phyloP scores from a whole-genome alignment of 1,139 yeast genomes.

The Scheffersomyces parashehatae region DNA sequence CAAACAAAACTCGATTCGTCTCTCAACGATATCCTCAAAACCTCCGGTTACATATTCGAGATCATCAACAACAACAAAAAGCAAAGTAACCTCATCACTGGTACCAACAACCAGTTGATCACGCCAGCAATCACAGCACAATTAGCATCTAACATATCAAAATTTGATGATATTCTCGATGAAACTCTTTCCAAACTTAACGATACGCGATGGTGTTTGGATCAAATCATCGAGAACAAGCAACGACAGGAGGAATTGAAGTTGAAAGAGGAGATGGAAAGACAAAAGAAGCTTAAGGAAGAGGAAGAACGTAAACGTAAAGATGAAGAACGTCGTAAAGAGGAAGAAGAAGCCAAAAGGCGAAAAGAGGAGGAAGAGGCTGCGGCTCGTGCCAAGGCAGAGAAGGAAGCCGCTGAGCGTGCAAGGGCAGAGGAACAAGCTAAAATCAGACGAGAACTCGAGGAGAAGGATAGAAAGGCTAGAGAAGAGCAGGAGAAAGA shows the following conservation, averaged over 20 bases:
- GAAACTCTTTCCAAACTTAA: constrained; percentile 46
- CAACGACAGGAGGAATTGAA: constrained; percentile 46
- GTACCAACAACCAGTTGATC: constrained; percentile 45
- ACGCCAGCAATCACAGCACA: constrained; percentile 44
- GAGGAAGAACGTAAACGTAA: constrained; percentile 18
- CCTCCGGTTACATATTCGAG: constrained; percentile 48
- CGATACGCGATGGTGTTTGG: constrained; percentile 50
- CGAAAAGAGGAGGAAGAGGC: constrained; percentile 6
- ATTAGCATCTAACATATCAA: constrained; percentile 34
- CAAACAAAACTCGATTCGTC: constrained; percentile 43
- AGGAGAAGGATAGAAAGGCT: constrained; percentile 7
- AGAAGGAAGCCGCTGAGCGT: constrained; percentile 10
- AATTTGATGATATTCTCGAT: constrained; percentile 46
- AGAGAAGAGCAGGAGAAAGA: constrained; percentile 13
- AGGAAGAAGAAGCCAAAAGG: constrained; percentile 11
- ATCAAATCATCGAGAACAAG: constrained; percentile 44
- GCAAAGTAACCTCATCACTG: constrained; percentile 45
- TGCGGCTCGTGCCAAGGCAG: constrained; percentile 3
- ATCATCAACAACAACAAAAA: constrained; percentile 43
- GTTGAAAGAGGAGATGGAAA: constrained; percentile 38
- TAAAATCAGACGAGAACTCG: constrained; percentile 10
- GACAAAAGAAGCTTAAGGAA: constrained; percentile 25
- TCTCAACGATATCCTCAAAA: constrained; percentile 42
- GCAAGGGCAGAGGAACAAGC: constrained; percentile 12
- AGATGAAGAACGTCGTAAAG: constrained; percentile 14